Evolutionary conservation across 164 flowering plant species (phyloP), one percentile per base, ranked within the genome.

Genomic region (Kingdonia uniflora): DNA sequence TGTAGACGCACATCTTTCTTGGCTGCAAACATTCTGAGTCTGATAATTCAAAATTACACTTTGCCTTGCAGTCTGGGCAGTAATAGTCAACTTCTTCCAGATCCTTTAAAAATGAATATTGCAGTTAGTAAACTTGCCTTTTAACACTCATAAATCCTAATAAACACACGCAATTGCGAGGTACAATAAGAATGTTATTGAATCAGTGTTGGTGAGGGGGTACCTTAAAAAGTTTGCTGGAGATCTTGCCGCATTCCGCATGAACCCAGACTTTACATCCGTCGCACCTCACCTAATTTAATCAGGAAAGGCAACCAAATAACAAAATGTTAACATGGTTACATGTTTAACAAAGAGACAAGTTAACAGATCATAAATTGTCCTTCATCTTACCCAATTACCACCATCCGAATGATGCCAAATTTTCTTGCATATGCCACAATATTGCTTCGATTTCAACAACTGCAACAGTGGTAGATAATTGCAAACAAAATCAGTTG

Each of bases 191-290:
- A 48, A 19, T 48, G 33, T 4, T 19, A 12, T 20, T n/a, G 16
- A 22, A 22, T 48, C 25, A 20, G 51, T 21, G 6, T 38, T 35
- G 21, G 39, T 57, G 52, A 14, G 26, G 19, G 57, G 55, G 62
- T 26, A 92, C 98, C 98, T 88, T 81, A 56, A 82, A 78, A 64
- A 37, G 73, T 41, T 62, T 72, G 55, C 67, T 66, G 20, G 82
- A 76, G 57, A 84, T 77, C 58, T 80, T 78, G 70, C 73, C 96
- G 69, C 95, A 85, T 57, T 82, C 94, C 11, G 94, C 88, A 65
- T 92, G 96, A 50, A 92, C 82, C 96, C 95, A 85, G 54, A 85
- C 88, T 69, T 92, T 77, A 74, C 98, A 92, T 41, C 94, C 88
- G 78, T 84, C 85, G 62, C 98, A 92, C 1, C 85, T 78, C 16